Evolutionary conservation across 2,329 filamentous ascomycete species (phyloP).

Genomic region (Elsinoe arachidis): DNA sequence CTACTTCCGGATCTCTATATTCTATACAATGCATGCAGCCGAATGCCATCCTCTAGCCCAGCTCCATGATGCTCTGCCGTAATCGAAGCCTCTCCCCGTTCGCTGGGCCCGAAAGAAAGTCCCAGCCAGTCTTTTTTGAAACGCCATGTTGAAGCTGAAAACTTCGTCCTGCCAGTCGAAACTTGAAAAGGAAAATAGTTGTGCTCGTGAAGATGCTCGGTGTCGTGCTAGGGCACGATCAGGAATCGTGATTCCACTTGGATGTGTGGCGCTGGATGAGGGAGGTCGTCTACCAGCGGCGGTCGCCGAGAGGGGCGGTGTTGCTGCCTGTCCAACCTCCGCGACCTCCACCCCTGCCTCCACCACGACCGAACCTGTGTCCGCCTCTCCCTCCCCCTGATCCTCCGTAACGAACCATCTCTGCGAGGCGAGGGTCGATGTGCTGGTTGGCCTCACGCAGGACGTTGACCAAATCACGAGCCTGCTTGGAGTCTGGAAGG

Average conservation of each 20-base stretch:
- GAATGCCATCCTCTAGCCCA: not conserved
- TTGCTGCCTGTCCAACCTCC: slow-evolving; percentile 45
- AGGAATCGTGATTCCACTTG: not conserved
- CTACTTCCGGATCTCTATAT: not conserved
- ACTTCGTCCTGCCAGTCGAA: not conserved
- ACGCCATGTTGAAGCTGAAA: not conserved
- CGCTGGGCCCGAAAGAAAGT: not conserved
- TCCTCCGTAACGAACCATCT: slow-evolving; percentile 90
- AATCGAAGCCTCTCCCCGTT: not conserved
- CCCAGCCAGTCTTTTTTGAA: not conserved
- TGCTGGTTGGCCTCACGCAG: slow-evolving; percentile 96
- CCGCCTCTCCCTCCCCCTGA: slow-evolving; percentile 64
- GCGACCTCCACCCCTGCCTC: slow-evolving; percentile 40
- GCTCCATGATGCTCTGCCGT: slow-evolving; percentile 6
- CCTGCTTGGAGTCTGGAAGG: slow-evolving; percentile 48
- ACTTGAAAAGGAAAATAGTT: not conserved
- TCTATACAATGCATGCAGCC: slow-evolving; percentile 2
- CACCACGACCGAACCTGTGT: slow-evolving; percentile 56
- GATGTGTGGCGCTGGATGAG: not conserved
- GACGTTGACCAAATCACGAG: slow-evolving; percentile 89
- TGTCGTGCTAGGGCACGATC: not conserved
- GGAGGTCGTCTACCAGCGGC: slow-evolving; percentile 45
- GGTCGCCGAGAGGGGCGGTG: slow-evolving; percentile 48
- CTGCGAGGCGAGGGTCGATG: slow-evolving; percentile 87
- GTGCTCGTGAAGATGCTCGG: not conserved